These are phyloP conservation scores for Davidsoniella neocaledoniae DNA, from an alignment of 2,329 filamentous ascomycete genomes.

Conservation along the genomic window DNA sequence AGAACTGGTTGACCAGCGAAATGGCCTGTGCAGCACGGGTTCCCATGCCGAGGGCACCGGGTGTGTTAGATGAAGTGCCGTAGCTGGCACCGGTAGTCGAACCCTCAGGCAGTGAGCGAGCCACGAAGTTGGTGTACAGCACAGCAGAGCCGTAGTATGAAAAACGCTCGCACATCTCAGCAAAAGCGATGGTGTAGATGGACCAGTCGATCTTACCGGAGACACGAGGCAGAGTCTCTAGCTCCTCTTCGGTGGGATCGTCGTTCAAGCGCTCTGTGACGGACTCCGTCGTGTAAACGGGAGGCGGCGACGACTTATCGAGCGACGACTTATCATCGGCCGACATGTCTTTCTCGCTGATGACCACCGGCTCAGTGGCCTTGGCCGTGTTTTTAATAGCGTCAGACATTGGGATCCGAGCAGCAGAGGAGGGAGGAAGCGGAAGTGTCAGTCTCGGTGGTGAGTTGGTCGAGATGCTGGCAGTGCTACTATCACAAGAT, in stretches of 20 bases:
- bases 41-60: conserved; percentile 41
- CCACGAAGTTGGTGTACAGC: conserved; percentile 52
- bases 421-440: not conserved
- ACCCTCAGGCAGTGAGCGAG: conserved; percentile 33
- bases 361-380: not conserved
- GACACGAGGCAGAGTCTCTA: conserved; percentile 43
- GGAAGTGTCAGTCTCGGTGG: no score
- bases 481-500: no score
- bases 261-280: conserved; percentile 19
- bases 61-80: conserved; percentile 19
- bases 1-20: conserved; percentile 41
- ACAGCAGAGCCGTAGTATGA: conserved; percentile 59
- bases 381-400: not conserved
- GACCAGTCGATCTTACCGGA: conserved; percentile 47
- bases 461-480: no score
- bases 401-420: not conserved
- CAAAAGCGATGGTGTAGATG: conserved; percentile 53
- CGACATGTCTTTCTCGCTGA: not conserved
- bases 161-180: conserved; percentile 62
- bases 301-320: conserved; percentile 15
- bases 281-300: conserved; percentile 14
- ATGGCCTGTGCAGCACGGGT: conserved; percentile 35
- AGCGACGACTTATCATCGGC: conserved; percentile 3
- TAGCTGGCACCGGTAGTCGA: conserved; percentile 35
- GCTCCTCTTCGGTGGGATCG: conserved; percentile 44